These are phyloP conservation scores for Trichosporon faecale DNA, from an alignment of 1,284 basidiomycete genomes.

Conservation along the genomic window DNA sequence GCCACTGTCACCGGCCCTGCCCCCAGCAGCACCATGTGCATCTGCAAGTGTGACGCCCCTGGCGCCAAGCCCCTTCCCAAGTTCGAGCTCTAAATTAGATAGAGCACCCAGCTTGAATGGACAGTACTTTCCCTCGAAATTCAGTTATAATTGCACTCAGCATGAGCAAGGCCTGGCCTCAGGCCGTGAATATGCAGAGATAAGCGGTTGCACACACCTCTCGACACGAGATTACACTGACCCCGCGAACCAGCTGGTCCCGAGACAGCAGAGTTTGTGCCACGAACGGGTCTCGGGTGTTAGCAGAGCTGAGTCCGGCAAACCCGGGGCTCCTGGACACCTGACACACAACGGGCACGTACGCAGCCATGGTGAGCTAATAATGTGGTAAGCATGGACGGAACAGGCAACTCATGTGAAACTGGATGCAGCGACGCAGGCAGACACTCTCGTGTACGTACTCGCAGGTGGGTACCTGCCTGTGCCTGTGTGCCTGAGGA, in stretches of 20 bases:
- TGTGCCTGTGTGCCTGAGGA: background rate
- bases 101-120: background rate
- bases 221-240: background rate
- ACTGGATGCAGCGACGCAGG: background rate
- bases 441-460: background rate
- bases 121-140: background rate
- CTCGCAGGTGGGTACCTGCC: background rate
- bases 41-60: slow-evolving; percentile 14
- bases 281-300: too few relatives aligned
- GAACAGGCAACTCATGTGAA: background rate
- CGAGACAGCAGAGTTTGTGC: background rate
- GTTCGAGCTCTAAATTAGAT: slow-evolving; percentile 15
- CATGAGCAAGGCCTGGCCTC: background rate
- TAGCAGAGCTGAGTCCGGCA: too few relatives aligned
- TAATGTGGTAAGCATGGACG: background rate
- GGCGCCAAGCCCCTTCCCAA: slow-evolving; percentile 20
- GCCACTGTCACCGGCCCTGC: background rate
- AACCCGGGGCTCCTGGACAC: background rate
- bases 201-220: background rate
- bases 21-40: slow-evolving; percentile 5
- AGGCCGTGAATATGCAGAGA: background rate
- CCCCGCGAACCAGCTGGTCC: too few relatives aligned
- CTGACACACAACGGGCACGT: background rate
- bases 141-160: background rate
- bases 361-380: background rate